Evolutionary conservation across 1,284 basidiomycete species (phyloP).

Genomic region (Sporisorium scitamineum): DNA sequence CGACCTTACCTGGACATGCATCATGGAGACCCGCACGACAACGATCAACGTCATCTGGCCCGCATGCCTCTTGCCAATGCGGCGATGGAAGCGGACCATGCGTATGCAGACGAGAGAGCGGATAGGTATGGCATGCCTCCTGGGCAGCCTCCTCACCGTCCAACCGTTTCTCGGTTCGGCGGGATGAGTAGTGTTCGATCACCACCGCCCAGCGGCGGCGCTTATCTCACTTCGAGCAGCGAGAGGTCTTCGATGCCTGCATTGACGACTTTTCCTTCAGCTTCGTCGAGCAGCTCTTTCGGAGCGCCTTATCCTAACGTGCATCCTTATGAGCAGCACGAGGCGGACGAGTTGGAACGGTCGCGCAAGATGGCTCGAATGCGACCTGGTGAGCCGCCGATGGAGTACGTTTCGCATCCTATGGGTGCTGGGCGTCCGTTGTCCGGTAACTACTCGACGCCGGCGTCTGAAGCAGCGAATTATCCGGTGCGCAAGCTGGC

Average conservation of each 20-base stretch:
- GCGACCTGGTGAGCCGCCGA: conserved; percentile 8
- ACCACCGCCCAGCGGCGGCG: conserved; percentile 15
- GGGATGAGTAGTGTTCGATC: conserved; percentile 16
- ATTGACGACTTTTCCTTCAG: conserved; percentile 23
- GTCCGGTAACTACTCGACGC: conserved; percentile 15
- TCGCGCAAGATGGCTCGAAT: conserved; percentile 28
- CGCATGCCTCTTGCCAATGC: conserved; percentile 14
- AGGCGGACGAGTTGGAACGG: conserved; percentile 35
- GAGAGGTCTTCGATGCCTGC: conserved; percentile 39
- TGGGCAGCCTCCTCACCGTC: conserved; percentile 23
- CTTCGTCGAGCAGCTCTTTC: conserved; percentile 23
- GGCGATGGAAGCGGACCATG: conserved; percentile 24
- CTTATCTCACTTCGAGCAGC: conserved; percentile 33
- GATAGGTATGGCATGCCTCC: conserved; percentile 26
- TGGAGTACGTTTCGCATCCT: neutral
- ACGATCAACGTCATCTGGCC: conserved; percentile 16
- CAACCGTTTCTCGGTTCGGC: conserved; percentile 18
- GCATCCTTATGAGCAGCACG: conserved; percentile 37
- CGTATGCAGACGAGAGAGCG: conserved; percentile 21
- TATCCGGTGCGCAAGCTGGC: conserved; percentile 51
- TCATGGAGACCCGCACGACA: conserved; percentile 20
- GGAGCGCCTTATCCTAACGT: conserved; percentile 11
- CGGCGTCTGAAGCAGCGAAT: conserved; percentile 11
- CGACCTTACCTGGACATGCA: conserved; percentile 25
- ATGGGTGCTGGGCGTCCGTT: neutral